Evolutionary conservation across 495 filamentous ascomycete genomes (phyloP).

Genomic region (Penicillium psychrofluorescens): DNA sequence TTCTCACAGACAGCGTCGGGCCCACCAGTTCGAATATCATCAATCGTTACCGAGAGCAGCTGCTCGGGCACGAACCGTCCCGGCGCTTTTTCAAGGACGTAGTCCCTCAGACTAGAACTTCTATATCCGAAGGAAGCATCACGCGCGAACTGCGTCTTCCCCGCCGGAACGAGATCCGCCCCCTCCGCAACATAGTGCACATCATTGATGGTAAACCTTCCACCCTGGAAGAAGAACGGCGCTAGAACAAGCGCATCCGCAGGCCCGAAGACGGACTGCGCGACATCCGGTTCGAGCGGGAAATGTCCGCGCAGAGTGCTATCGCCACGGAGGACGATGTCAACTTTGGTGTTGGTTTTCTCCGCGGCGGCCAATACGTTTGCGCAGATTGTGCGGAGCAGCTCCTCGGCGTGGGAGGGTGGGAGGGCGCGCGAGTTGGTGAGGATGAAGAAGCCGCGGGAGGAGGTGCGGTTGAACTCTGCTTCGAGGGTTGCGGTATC

Average conservation of each 20-base stretch:
- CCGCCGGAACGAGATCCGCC: conserved; percentile 36
- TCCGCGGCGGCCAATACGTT: conserved; percentile 36
- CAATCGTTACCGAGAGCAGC: conserved; percentile 34
- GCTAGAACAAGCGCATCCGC: conserved; percentile 40
- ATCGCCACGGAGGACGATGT: conserved; percentile 47
- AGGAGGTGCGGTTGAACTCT: conserved; percentile 27
- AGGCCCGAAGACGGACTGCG: conserved; percentile 36
- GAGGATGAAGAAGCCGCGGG: conserved; percentile 46
- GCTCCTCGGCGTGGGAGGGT: conserved; percentile 27
- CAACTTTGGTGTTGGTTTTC: conserved; percentile 27
- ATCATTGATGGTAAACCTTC: conserved; percentile 43
- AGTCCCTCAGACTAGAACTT: conserved; percentile 42
- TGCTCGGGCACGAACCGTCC: conserved; percentile 23
- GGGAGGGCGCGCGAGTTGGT: conserved; percentile 49
- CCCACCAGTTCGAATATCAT: conserved; percentile 37
- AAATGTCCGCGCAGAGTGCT: conserved; percentile 49
- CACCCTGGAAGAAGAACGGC: conserved; percentile 49
- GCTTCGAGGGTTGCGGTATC: conserved; percentile 30
- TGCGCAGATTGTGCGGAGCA: conserved; percentile 40
- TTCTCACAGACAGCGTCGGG: conserved; percentile 29
- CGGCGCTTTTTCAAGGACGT: conserved; percentile 43
- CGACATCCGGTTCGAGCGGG: conserved; percentile 43
- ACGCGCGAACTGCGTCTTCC: conserved; percentile 40
- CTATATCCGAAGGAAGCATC: conserved; percentile 49
- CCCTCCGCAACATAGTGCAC: conserved; percentile 48